Evolutionary conservation across 164 flowering plant genomes (phyloP), one percentile per base, ranked within the genome.

Genomic region (Macadamia integrifolia): DNA sequence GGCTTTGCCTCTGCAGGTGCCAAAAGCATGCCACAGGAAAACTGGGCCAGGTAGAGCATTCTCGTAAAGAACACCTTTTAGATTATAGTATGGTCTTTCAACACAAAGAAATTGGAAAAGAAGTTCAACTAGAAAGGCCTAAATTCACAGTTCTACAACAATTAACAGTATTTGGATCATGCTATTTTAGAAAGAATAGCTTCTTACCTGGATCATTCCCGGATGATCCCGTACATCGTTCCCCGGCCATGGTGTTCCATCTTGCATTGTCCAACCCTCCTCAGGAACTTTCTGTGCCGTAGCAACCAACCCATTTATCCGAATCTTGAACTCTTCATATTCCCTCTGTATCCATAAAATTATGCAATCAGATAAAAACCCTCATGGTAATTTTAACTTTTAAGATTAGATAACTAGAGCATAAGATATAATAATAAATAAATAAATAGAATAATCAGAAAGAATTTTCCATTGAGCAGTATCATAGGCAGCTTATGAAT

Each of bases 211-310:
- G 23, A 90, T 90, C 96, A 90, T 90, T 76, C 96, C 96, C 53
- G 90, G 92, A 81, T 90, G 96, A 75, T 90, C 93, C 68, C 92
- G 74, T 63, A 85, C 88, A 76, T 81, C 81, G 74, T 91, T 91
- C 46, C 97, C 97, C 5, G 96, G 92, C 96, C 96, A 89, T 59
- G 89, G 89, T 65, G 92, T 87, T 61, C 97, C 97, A 78, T 91
- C 97, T 75, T 91, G 97, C 97, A 91, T 91, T n/a, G 92, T 87
- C 97, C 97, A 91, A 58, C 97, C 97, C 7, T 91, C 94, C 69
- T 91, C 97, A 9, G 93, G 97, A 73, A 87, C 93, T 75, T 88
- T 91, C 61, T 82, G 81, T 31, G 96, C 91, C 75, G 61, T 83
- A 52, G 90, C 83, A 65, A 87, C 93, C 76, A 88, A 74, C 0